These are phyloP conservation scores for Massariosphaeria phaeospora DNA, from an alignment of 495 filamentous ascomycete genomes.

Conservation along the genomic window DNA sequence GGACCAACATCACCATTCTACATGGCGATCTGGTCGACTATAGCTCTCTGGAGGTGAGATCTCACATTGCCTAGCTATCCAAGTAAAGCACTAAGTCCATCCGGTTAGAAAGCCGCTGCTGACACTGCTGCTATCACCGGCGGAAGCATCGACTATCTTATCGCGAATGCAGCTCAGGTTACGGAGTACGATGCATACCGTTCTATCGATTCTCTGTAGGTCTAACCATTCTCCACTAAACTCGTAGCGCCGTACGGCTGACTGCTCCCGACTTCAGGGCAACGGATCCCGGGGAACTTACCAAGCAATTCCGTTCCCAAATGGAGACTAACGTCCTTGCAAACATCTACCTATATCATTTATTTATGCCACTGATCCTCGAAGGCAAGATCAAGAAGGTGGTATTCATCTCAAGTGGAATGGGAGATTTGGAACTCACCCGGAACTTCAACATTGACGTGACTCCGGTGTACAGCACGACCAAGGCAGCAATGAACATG, in stretches of 20 bases:
- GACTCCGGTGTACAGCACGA: constrained; percentile 38
- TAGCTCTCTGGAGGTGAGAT: constrained; percentile 12
- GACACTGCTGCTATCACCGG: constrained; percentile 36
- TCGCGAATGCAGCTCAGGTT: constrained; percentile 38
- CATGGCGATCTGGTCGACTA: constrained; percentile 24
- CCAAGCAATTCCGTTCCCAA: constrained; percentile 2
- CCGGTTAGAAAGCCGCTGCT: constrained; percentile 15
- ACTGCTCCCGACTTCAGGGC: no score
- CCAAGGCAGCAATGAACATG: constrained; percentile 48
- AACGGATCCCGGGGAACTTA: constrained; percentile 3
- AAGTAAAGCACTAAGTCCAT: no score
- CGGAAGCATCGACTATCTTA: constrained; percentile 40
- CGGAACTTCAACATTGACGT: constrained; percentile 35
- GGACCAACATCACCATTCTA: constrained; percentile 23
- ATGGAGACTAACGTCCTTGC: constrained; percentile 47
- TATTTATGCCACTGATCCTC: constrained; percentile 51
- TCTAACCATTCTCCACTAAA: constrained; percentile 9
- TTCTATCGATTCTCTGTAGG: constrained; percentile 38
- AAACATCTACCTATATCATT: constrained; percentile 49
- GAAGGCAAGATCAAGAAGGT: constrained; percentile 53
- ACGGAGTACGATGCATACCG: constrained; percentile 33
- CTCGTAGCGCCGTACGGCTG: no score
- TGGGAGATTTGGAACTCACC: constrained; percentile 47
- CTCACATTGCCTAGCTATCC: no score
- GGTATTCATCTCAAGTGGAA: constrained; percentile 49